phyloP scores from a whole-genome alignment of 768 basidiomycete genomes.

The Macrolepiota fuliginosa region DNA sequence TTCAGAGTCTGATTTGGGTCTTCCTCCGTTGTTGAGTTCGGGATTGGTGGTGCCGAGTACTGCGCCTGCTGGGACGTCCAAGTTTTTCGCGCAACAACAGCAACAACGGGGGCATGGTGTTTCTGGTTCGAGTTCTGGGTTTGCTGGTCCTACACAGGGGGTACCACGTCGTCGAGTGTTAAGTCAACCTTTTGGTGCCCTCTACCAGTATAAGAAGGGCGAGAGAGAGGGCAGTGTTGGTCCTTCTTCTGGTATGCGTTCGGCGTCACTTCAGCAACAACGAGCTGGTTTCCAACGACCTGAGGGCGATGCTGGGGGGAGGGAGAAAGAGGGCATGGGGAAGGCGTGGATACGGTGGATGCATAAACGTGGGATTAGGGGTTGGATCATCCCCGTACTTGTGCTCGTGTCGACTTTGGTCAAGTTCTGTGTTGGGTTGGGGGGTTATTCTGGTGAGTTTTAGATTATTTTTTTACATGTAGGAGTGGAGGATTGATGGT shows the following conservation, averaged over 20 bases:
- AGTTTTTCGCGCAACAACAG: conserved; percentile 1
- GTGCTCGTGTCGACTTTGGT: conserved; percentile 54
- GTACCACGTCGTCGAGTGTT: not conserved
- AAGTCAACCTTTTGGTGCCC: conserved; percentile 33
- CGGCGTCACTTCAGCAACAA: conserved; percentile 1
- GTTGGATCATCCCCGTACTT: conserved; percentile 55
- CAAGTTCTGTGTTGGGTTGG: conserved; percentile 71
- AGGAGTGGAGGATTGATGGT: not conserved
- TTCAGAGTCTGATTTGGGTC: not conserved
- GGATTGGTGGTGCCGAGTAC: not conserved
- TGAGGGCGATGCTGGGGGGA: conserved; percentile 15
- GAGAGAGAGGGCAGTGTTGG: conserved; percentile 15
- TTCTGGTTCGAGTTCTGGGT: conserved; percentile 1
- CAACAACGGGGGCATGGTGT: not conserved
- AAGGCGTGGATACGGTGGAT: conserved; percentile 77
- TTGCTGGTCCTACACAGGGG: not conserved
- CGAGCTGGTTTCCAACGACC: not conserved
- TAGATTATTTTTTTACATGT: not conserved
- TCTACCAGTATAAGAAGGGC: conserved; percentile 20
- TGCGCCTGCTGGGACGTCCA: not conserved
- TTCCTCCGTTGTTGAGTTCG: not conserved
- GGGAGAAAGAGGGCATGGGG: conserved; percentile 39
- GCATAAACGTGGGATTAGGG: conserved; percentile 62
- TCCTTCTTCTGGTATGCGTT: not conserved
- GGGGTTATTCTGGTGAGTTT: conserved; percentile 76